Base-by-base conservation (phyloP, 2,329 filamentous ascomycete species). In the Coleophoma eucalyptorum region DNA sequence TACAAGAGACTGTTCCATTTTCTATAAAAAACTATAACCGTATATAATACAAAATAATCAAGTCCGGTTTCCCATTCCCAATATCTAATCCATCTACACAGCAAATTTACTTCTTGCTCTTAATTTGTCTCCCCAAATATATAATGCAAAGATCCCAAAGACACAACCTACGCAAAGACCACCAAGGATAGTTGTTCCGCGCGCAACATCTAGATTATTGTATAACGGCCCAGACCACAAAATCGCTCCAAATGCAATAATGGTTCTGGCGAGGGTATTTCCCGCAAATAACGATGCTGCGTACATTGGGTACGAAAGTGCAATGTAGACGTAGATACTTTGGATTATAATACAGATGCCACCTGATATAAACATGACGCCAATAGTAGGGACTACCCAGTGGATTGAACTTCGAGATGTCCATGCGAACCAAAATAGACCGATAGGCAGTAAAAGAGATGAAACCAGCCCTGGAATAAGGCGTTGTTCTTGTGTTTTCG, bases 391-490 rank as follows among this genome's bases (percentile, higher is more conserved):
- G 2, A 68, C 76, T 55, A 80, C 76, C 78, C 78, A 81, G 59
- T 77, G 77, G 50, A 78, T 69, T 7, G 65, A 65, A 0, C 69
- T 66, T 16, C 69, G 68, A 26, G 74, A 71, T 0, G 78, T 79
- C 78, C 78, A 81, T 58, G 43, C 77, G 54, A 78, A 81, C 54
- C 81, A 65, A 69, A 83, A 83, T 16, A 83, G 69, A 18, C 79
- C 78, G 32, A 79, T 69, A 2, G 78, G 75, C 1, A 78, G 73
- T 3, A 73, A 73, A 50, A 81, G 67, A 18, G 73, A 63, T 2
- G 75, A 75, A 1, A 68, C 61, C 4, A 84, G 66, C 5, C 78
- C 79, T 0, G 79, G 80, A 5, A 75, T 58, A 8, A 81, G 72
- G n/a, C 78, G 71, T 26, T 62, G 60, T 62, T 83, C 79, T 52